Base-by-base conservation (phyloP, 345 rosid genomes). In the Syzygium oleosum region DNA sequence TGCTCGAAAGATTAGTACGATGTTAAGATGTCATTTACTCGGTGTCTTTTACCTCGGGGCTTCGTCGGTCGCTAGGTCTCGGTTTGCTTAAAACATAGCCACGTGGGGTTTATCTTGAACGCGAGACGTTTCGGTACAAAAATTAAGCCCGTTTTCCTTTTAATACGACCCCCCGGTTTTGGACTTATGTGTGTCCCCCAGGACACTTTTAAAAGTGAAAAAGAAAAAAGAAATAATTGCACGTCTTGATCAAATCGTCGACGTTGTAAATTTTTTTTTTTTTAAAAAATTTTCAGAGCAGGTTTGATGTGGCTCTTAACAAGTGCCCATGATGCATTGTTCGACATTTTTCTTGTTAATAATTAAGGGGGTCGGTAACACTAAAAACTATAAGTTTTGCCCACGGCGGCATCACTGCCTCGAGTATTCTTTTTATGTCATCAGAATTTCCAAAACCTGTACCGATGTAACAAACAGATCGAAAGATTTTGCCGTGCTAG, bases 331-430 rank as follows among this genome's bases (percentile, higher is more conserved):
- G 0, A 12, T 59, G 12, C 16, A 59, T 5, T 5, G 7, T 59
- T 12, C 27, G 27, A 27, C 7, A 59, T 27, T 27, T 27, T 25
- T 59, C 2, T 15, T 59, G 12, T 11, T 11, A 0, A 25, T 27
- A 58, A 58, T 25, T 58, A 25, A 4, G 63, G 27, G 29, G 29
- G 2, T 1, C 12, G 2, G 12, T 12, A 23, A 58, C 29, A 0
- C 25, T 23, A 58, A 11, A 58, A 23, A 23, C 6, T 58, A 6
- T 23, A 4, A 58, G 11, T 14, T 58, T 23, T 23, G n/a, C 11
- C 63, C n/a, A 4, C 3, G 0, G 11, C 9, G 25, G 1, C 25
- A 4, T 13, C 15, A 0, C 11, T 58, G 5, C 5, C 12, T 1
- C 65, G 5, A 25, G 2, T 25, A 25, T 0, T 25, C 27, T 5